Base-by-base conservation (phyloP, 306 rosid genomes). In the Vicia sativa region DNA sequence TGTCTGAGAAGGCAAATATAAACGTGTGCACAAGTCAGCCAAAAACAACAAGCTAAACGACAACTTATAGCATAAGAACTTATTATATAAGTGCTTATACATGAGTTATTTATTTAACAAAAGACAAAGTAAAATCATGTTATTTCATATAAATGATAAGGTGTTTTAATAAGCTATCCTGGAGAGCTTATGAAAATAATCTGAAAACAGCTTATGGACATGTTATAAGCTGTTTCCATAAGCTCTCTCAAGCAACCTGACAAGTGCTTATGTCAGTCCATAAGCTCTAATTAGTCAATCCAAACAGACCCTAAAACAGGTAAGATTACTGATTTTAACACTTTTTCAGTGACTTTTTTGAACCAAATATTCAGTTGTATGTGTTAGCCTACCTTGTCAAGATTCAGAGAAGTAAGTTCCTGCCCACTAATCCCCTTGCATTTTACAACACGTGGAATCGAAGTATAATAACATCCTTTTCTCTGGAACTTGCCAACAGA, bases 331-430 rank as follows among this genome's bases (percentile, higher is more conserved):
- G 34, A n/a, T 63, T 38, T 57, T 58, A 39, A 59, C 12, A 55
- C 37, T 23, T 21, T 16, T 16, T 39, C 18, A 29, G 23, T 7
- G 23, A 11, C 38, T 35, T 62, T 62, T 63, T 37, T 6, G 21
- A 23, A 72, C 35, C 57, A 71, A 67, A 15, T 62, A 37, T 50
- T 41, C 65, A 29, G 19, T 45, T 23, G 52, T 34, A 9, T 31
- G 49, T 4, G 11, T 52, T 45, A 41, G 70, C 75, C 52, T 52
- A 87, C 96, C 90, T 89, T 92, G 80, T 92, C 98, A 80, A 87
- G 90, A 81, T 92, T 92, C 79, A 92, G 75, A 77, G 87, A 77
- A 73, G 96, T 87, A 50, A 92, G 96, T 53, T 92, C 90, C 63
- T 85, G 91, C 68, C 87, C 93, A 21, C 82, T 82, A 35, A 89